Evolutionary conservation across 495 filamentous ascomycete species (phyloP).

Genomic region (Penicillium chermesinum): DNA sequence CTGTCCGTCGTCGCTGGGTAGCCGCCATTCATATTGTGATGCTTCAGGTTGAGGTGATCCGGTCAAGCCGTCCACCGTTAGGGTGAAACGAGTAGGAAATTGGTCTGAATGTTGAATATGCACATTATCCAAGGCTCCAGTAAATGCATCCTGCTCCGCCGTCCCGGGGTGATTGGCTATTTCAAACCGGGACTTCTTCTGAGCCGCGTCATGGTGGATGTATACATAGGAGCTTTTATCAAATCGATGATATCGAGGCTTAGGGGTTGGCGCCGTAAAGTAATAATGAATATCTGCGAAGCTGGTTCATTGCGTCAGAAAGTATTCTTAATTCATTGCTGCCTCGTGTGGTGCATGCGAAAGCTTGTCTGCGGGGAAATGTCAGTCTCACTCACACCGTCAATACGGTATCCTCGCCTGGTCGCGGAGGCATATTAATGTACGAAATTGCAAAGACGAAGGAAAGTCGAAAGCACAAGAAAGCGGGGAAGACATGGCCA

Average conservation of each 20-base stretch:
- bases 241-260: constrained; percentile 78
- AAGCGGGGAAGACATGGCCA: constrained; percentile 3
- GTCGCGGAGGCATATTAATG: constrained; percentile 63
- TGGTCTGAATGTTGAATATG: constrained; percentile 69
- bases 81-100: constrained; percentile 69
- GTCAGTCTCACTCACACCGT: constrained; percentile 60
- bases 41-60: constrained; percentile 16
- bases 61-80: constrained; percentile 61
- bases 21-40: constrained; percentile 65
- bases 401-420: constrained; percentile 72
- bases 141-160: constrained; percentile 84
- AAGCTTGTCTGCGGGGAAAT: constrained; percentile 17
- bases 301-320: constrained; percentile 39
- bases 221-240: constrained; percentile 88
- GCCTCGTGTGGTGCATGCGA: background rate
- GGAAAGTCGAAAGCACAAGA: background rate
- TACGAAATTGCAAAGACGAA: background rate
- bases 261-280: constrained; percentile 65
- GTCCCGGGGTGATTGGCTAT: constrained; percentile 84
- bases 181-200: constrained; percentile 68
- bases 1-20: constrained; percentile 66
- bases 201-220: constrained; percentile 68
- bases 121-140: constrained; percentile 63
- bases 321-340: background rate
- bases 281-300: constrained; percentile 90